Conservation (phyloP, 805 yeast genomes). For the Monosporozyma yasuniensis region DNA sequence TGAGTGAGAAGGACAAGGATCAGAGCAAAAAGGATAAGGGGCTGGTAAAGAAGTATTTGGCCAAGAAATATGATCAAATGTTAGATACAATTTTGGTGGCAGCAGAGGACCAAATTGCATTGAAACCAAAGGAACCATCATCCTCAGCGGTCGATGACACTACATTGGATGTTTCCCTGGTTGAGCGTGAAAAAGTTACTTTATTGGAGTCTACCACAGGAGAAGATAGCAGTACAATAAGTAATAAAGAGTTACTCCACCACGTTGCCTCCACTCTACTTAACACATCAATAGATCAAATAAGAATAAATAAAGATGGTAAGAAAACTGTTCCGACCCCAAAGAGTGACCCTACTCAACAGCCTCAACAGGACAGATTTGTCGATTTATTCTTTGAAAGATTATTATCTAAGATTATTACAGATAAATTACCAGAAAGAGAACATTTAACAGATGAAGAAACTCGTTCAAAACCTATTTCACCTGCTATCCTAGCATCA, state of each 20-base stretch:
- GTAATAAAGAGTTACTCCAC: conserved; percentile 23
- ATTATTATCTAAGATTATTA: conserved; percentile 41
- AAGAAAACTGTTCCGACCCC: conserved; percentile 9
- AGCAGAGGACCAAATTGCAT: conserved; percentile 8
- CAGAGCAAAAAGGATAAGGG: not conserved
- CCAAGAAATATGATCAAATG: conserved; percentile 20
- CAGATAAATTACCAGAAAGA: conserved; percentile 41
- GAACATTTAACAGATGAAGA: conserved; percentile 25
- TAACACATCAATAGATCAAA: conserved; percentile 37
- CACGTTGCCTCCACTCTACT: conserved; percentile 39
- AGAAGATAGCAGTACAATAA: conserved; percentile 1
- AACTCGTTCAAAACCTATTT: conserved; percentile 50
- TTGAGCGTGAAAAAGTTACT: not conserved
- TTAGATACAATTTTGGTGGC: conserved; percentile 19
- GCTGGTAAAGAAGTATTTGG: conserved; percentile 16
- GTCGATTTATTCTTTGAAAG: conserved; percentile 50
- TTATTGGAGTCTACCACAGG: not conserved
- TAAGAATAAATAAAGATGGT: conserved; percentile 10
- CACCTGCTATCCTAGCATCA: conserved; percentile 45
- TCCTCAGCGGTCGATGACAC: too few relatives aligned
- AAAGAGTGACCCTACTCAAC: conserved; percentile 18
- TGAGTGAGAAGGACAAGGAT: not conserved
- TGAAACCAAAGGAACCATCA: not conserved
- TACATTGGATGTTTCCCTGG: not conserved
- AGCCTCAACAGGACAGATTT: conserved; percentile 37